Evolutionary conservation across 345 rosid species (phyloP), one percentile per base, ranked within the genome.

Genomic region (Camelina laxa): DNA sequence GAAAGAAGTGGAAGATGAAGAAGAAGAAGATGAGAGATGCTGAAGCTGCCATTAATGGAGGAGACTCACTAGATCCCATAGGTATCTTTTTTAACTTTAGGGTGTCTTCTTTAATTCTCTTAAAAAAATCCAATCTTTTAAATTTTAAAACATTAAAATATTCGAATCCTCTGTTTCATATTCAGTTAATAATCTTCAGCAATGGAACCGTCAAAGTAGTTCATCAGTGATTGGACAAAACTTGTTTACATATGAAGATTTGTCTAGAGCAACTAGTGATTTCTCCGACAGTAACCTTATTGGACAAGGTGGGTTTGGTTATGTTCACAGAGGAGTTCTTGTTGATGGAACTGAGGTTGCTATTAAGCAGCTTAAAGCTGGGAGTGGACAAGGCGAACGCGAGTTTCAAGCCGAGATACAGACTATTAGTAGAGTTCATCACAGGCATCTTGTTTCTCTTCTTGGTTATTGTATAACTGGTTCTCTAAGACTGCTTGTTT

Each of bases 291-390:
- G 47, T 31, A 91, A 87, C 68, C 80, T 87, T 3, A 71, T 91
- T 44, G 92, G 97, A 57, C 89, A 87, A 82, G 93, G 96, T 60
- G 96, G 96, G 70, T 88, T 84, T 81, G 93, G 93, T 76, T 85
- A 83, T 75, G 93, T 87, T 47, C 89, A 88, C 53, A 88, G 66
- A 75, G 97, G 97, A 75, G 72, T 84, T 50, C 88, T 88, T 72
- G 42, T 73, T 15, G 76, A 85, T 53, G 88, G 92, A 49, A 87
- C 77, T 39, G 69, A 70, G 44, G 91, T 87, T n/a, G 96, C 96
- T 7, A 42, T 91, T 20, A 91, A 88, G 81, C 90, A 82, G 80
- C 85, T 91, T 55, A 91, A 86, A 81, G 74, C 87, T 21, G 91
- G 87, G 14, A 87, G 93, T 73, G 82, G 87, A 22, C 93, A 86